Base-by-base conservation (phyloP, 768 basidiomycete genomes). In the Dendrothele bispora region DNA sequence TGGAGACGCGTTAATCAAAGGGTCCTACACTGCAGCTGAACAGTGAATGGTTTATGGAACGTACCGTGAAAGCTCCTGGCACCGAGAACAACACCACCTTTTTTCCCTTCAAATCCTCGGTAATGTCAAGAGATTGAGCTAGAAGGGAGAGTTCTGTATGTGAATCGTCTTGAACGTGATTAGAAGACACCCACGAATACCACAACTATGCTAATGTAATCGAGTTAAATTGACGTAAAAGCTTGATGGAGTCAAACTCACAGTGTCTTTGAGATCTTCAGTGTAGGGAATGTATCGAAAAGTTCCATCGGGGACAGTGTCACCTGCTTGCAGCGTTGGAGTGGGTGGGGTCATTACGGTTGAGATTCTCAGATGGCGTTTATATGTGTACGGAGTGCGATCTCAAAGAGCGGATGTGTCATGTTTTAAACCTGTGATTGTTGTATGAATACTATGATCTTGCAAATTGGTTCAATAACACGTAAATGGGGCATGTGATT, bases 51-150 rank as follows among this genome's bases (percentile, higher is more conserved):
- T n/a, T n/a, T n/a, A n/a, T n/a, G n/a, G n/a, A n/a, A 50, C 83
- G 50, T 53, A 88, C 88, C 14, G 88, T 88, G 71, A 90, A 89
- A 14, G 88, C 86, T 39, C 89, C 89, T 15, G 88, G 89, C 27
- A 90, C 86, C 48, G 86, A 72, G 63, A 91, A 76, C 43, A 91
- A 59, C 29, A 91, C 84, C 42, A 91, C 86, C 62, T 86, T 88
- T 73, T 91, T 91, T 59, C 83, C 84, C 64, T 84, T 84, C 86
- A 86, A 90, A 39, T 78, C 73, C 49, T 82, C 70, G 22, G 80
- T 87, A 30, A 38, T 28, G 30, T 65, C 68, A 52, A 88, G 66
- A 32, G 69, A 69, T 37, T 67, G 63, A 29, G 82, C 86, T 86
- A 28, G 24, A 35, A 14, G 38, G 26, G 28, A 39, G 47, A 44